These are phyloP conservation scores for Acacia crassicarpa DNA, from an alignment of 306 rosid genomes.

Conservation along the genomic window DNA sequence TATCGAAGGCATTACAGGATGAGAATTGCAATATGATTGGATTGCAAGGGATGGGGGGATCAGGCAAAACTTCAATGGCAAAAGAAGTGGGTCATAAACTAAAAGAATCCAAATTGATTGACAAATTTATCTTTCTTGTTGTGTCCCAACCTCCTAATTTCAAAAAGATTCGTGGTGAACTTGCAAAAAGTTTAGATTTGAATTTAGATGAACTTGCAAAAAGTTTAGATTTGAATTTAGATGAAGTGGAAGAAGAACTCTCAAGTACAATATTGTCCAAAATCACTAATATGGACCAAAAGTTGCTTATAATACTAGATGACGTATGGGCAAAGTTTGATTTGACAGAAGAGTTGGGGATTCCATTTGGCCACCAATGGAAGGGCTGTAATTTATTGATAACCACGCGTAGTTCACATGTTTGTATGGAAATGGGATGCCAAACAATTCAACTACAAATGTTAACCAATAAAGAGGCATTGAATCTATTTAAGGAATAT, in stretches of 20 bases:
- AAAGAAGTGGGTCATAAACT: neutral
- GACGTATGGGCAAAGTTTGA: conserved; percentile 24
- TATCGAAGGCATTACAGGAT: neutral
- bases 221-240: too few species aligned
- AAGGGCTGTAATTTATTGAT: neutral
- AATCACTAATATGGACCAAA: neutral
- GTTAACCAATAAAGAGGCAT: neutral
- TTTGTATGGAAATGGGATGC: conserved; percentile 13
- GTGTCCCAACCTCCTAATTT: neutral
- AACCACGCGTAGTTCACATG: neutral
- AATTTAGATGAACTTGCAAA: too few species aligned
- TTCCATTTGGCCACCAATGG: neutral
- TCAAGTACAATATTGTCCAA: neutral
- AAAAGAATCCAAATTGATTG: neutral
- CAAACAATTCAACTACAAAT: neutral
- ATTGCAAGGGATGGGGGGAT: neutral
- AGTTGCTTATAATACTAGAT: conserved; percentile 27
- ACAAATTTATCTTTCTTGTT: conserved; percentile 7
- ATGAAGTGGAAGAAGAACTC: neutral
- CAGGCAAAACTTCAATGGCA: neutral
- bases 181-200: neutral
- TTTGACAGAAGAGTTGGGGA: conserved; percentile 15
- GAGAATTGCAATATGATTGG: neutral
- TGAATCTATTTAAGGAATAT: conserved; percentile 2
- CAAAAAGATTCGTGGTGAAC: neutral